Evolutionary conservation across 2,329 filamentous ascomycete species (phyloP), one percentile per base, ranked within the genome.

Genomic region (Venturiaceae sp.): DNA sequence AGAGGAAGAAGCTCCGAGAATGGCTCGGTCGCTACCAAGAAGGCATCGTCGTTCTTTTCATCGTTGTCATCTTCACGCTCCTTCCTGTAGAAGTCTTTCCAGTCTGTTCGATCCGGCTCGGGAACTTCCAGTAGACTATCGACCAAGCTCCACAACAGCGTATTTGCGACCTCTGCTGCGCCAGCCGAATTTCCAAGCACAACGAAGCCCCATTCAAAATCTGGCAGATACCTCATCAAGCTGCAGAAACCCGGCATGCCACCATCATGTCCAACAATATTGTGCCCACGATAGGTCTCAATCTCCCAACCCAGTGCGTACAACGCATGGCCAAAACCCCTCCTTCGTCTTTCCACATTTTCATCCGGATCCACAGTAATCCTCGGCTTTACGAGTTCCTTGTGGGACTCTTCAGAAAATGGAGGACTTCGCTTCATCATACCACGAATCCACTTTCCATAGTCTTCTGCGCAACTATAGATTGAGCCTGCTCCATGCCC

Each of bases 401-500:
- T 28, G 56, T 60, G 53, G n/a, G 19, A 32, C 14, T 58, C 33
- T 13, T 32, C 14, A 16, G 55, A 23, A 32, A 62, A 58, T 11
- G 56, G 23, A 16, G 60, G 54, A 1, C 60, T 30, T 5, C 28
- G 21, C 5, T 60, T 54, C 14, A 69, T 47, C 23, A 69, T 59
- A 1, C 65, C 64, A 26, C 63, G 64, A 21, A 70, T 60, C 60
- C 65, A 69, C 37, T 62, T 64, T 7, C 64, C 64, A 53, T 61
- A 65, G 60, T 67, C 65, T 19, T 57, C 21, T 16, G 64, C 63
- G 44, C 55, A 63, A 60, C 58, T 63, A 56, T 64, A 62, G 11
- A 67, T 61, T 16, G 52, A 62, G 9, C 66, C 67, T 2, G 66
- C 66, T 39, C 68, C 67, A 23, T 63, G 58, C 1, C 62, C 62